phyloP scores from a whole-genome alignment of 2,329 filamentous ascomycete genomes.

The Rhynchosporium graminicola region DNA sequence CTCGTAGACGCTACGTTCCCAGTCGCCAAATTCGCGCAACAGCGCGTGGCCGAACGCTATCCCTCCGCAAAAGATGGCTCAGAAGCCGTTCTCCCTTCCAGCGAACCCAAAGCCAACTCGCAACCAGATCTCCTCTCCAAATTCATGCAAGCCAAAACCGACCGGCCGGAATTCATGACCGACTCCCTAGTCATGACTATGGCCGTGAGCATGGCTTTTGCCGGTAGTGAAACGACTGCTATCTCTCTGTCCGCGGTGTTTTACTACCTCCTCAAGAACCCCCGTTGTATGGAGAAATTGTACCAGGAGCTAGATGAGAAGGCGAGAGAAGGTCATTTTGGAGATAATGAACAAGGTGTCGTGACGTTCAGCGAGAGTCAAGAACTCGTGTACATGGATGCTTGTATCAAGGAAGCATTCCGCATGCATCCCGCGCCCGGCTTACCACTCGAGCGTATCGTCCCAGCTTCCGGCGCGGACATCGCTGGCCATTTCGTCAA shows the following conservation, averaged over 20 bases:
- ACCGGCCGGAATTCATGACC: conserved; percentile 71
- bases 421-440: conserved; percentile 74
- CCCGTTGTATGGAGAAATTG: conserved; percentile 54
- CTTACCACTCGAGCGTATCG: conserved; percentile 71
- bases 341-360: conserved; percentile 55
- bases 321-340: conserved; percentile 52
- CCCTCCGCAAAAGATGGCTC: conserved; percentile 35
- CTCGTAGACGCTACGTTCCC: conserved; percentile 69
- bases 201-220: conserved; percentile 71
- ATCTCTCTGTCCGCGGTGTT: conserved; percentile 72
- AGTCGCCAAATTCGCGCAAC: conserved; percentile 70
- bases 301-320: conserved; percentile 64
- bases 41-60: conserved; percentile 65
- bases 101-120: conserved; percentile 34
- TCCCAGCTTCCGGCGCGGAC: conserved; percentile 63
- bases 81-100: conserved; percentile 27
- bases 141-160: conserved; percentile 67
- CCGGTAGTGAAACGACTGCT: conserved; percentile 78
- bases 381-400: conserved; percentile 73
- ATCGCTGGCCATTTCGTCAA: conserved; percentile 63
- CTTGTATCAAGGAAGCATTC: conserved; percentile 76
- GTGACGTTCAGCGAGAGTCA: conserved; percentile 72
- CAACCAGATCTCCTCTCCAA: conserved; percentile 67
- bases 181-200: conserved; percentile 69
- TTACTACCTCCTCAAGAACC: conserved; percentile 71